A percentile compares a stretch with the other conserved stretches of the same genome.
Evolutionary conservation across 1,139 yeast genomes (phyloP).

Genomic region (Diutina neorugosa): DNA sequence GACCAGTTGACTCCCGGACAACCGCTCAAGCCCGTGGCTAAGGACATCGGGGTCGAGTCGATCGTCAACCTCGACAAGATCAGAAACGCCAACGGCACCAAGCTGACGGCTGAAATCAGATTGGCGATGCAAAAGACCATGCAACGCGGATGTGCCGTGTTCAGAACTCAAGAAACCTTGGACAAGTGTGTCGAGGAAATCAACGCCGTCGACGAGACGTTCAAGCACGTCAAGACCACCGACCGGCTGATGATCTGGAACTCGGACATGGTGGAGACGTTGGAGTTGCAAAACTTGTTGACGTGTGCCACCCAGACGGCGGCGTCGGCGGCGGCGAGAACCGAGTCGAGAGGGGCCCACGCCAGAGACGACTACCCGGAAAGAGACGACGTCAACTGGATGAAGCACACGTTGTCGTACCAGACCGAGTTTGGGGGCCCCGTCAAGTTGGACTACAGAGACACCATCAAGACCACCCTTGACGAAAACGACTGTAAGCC

Average conservation of each 20-base stretch:
- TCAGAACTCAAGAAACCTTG: constrained; percentile 86
- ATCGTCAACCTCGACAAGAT: constrained; percentile 82
- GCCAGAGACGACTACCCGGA: constrained; percentile 97
- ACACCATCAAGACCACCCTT: constrained; percentile 70
- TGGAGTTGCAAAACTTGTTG: constrained; percentile 91
- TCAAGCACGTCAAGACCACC: constrained; percentile 62
- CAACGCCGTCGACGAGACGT: constrained; percentile 60
- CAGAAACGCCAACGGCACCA: constrained; percentile 77
- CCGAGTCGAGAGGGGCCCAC: constrained; percentile 98
- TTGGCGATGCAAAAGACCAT: constrained; percentile 86
- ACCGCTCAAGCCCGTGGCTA: constrained; percentile 66
- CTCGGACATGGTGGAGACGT: constrained; percentile 90
- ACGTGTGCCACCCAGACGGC: constrained; percentile 98
- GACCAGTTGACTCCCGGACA: constrained; percentile 80
- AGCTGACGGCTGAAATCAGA: constrained; percentile 81
- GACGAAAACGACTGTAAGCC: constrained; percentile 90
- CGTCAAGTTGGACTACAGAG: constrained; percentile 75
- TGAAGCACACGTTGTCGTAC: constrained; percentile 96
- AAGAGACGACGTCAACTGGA: constrained; percentile 95
- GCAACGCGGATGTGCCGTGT: constrained; percentile 96
- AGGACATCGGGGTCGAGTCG: constrained; percentile 81
- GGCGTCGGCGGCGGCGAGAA: constrained; percentile 85
- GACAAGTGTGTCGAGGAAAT: constrained; percentile 86
- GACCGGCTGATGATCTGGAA: constrained; percentile 99
- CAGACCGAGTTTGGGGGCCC: constrained; percentile 62